These are phyloP conservation scores for Gautieria morchelliformis DNA, from an alignment of 768 basidiomycete species.

Conservation along the genomic window DNA sequence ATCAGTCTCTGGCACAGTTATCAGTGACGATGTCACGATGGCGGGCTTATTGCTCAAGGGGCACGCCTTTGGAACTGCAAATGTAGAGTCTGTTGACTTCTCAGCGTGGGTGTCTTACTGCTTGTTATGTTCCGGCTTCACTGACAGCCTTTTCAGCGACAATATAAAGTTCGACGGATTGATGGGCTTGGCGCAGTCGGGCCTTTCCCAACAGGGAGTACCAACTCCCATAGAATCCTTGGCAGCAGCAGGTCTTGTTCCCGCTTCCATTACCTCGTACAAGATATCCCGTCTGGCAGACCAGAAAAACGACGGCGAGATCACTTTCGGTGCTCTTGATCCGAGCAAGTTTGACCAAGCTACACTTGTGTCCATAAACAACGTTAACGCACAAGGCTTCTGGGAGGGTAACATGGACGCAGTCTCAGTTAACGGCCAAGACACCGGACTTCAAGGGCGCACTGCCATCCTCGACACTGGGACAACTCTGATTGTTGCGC, in stretches of 20 bases:
- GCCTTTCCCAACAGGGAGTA: slow-evolving; percentile 56
- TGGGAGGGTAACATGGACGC: slow-evolving; percentile 67
- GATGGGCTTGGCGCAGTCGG: slow-evolving; percentile 70
- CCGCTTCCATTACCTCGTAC: slow-evolving; percentile 62
- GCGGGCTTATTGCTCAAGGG: slow-evolving; percentile 47
- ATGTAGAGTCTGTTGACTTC: slow-evolving; percentile 53
- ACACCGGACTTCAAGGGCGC: slow-evolving; percentile 12
- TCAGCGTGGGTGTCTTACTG: slow-evolving; percentile 16
- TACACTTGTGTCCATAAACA: slow-evolving; percentile 50
- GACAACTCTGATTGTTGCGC: slow-evolving; percentile 20
- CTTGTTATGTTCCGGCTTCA: neutral
- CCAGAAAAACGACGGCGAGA: slow-evolving; percentile 61
- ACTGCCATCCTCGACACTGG: slow-evolving; percentile 27
- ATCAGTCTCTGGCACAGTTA: slow-evolving; percentile 50
- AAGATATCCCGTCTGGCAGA: slow-evolving; percentile 72
- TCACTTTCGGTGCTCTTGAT: slow-evolving; percentile 77
- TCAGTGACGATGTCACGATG: slow-evolving; percentile 52
- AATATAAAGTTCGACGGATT: slow-evolving; percentile 27
- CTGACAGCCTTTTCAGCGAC: neutral
- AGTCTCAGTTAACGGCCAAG: slow-evolving; percentile 46
- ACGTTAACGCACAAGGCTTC: slow-evolving; percentile 62
- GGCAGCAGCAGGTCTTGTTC: slow-evolving; percentile 44
- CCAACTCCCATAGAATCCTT: slow-evolving; percentile 68
- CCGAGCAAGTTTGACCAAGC: slow-evolving; percentile 50
- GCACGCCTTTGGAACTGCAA: slow-evolving; percentile 64